Conservation (phyloP, 2,329 filamentous ascomycete species). For the Phoma sp. region DNA sequence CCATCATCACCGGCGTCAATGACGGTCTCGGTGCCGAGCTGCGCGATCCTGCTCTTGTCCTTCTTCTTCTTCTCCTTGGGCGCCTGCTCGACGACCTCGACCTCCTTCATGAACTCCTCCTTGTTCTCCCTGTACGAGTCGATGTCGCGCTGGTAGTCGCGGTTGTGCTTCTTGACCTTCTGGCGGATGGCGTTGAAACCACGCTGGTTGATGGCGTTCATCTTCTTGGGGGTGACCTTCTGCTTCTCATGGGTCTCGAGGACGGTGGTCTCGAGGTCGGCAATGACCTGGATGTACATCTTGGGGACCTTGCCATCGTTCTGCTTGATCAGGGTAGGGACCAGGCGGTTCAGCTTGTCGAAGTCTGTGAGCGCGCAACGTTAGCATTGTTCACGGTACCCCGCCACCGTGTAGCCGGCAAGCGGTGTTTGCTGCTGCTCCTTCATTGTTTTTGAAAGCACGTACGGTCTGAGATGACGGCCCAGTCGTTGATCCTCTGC, state of each 20-base stretch:
- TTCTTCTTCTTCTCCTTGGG: constrained; percentile 43
- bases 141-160: constrained; percentile 87
- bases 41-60: constrained; percentile 57
- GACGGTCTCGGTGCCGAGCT: constrained; percentile 59
- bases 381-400: constrained; percentile 26
- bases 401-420: constrained; percentile 13
- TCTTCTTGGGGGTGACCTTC: constrained; percentile 96
- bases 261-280: constrained; percentile 92
- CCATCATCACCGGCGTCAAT: constrained; percentile 76
- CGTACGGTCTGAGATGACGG: constrained; percentile 85
- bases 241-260: constrained; percentile 94
- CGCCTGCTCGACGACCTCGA: constrained; percentile 76
- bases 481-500: constrained; percentile 97
- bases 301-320: constrained; percentile 82
- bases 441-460: constrained; percentile 18
- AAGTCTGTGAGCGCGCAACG: constrained; percentile 67
- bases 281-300: constrained; percentile 88
- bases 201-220: constrained; percentile 94
- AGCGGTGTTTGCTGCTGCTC: neutral
- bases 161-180: constrained; percentile 98
- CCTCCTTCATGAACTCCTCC: constrained; percentile 85
- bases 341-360: constrained; percentile 90
- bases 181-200: constrained; percentile 97
- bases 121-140: constrained; percentile 86
- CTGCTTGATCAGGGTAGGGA: constrained; percentile 60